phyloP scores from a whole-genome alignment of 257 asterid species.

The Solanum infundibuliforme region DNA sequence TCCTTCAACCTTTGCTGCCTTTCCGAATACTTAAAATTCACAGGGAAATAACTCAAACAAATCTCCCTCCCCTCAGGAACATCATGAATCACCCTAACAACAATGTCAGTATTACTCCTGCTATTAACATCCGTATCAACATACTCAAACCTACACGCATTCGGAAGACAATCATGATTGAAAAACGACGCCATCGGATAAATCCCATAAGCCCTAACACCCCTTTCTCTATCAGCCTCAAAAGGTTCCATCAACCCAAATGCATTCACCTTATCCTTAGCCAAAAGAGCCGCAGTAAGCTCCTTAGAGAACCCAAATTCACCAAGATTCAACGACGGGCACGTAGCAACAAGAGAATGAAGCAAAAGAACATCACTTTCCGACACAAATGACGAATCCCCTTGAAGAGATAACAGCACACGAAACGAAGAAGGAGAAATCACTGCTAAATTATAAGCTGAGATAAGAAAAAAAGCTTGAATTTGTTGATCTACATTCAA shows the following conservation, averaged over 20 bases:
- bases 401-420: slow-evolving; percentile 60
- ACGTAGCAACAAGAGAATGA: slow-evolving; percentile 35
- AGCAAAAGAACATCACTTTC: slow-evolving; percentile 30
- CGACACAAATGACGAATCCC: slow-evolving; percentile 18
- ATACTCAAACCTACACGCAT: slow-evolving; percentile 89
- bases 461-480: slow-evolving; percentile 42
- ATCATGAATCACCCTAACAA: slow-evolving; percentile 72
- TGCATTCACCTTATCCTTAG: slow-evolving; percentile 76
- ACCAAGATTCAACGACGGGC: slow-evolving; percentile 11
- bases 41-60: slow-evolving; percentile 88
- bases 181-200: slow-evolving; percentile 78
- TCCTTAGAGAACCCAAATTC: slow-evolving; percentile 37
- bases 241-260: slow-evolving; percentile 88
- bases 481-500: slow-evolving; percentile 19
- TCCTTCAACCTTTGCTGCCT: slow-evolving; percentile 82
- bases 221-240: slow-evolving; percentile 32
- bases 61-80: slow-evolving; percentile 65
- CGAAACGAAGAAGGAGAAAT: slow-evolving; percentile 36
- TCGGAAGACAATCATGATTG: slow-evolving; percentile 96
- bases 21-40: slow-evolving; percentile 55
- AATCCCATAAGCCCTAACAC: slow-evolving; percentile 80
- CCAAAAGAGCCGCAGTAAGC: slow-evolving; percentile 56
- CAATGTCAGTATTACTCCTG: slow-evolving; percentile 32
- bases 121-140: slow-evolving; percentile 32
- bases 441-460: slow-evolving; percentile 45